Conservation (phyloP, 495 filamentous ascomycete genomes). For the Xylona heveae region DNA sequence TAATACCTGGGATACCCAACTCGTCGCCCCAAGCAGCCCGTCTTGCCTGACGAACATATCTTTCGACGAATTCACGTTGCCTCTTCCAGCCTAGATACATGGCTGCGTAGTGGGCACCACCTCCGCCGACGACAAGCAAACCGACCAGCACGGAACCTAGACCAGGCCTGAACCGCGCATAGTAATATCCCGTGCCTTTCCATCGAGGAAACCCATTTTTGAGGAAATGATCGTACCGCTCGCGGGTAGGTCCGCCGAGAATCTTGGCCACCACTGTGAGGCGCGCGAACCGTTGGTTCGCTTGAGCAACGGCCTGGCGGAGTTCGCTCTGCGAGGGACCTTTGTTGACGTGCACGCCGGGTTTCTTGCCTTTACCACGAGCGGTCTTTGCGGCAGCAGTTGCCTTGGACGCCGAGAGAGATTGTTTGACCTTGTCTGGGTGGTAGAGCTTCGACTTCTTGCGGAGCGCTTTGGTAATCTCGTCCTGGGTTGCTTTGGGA, state of each 20-base stretch:
- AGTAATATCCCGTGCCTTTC: slow-evolving; percentile 97
- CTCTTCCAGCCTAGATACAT: slow-evolving; percentile 70
- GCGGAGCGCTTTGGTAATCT: slow-evolving; percentile 83
- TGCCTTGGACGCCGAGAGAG: slow-evolving; percentile 50
- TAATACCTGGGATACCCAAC: slow-evolving; percentile 36
- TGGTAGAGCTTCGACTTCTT: slow-evolving; percentile 66
- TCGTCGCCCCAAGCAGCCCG: slow-evolving; percentile 78
- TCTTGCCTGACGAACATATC: slow-evolving; percentile 79
- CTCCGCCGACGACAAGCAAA: slow-evolving; percentile 67
- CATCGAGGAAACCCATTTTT: slow-evolving; percentile 85
- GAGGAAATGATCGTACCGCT: slow-evolving; percentile 91
- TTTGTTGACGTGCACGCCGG: slow-evolving; percentile 45
- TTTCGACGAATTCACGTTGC: slow-evolving; percentile 71
- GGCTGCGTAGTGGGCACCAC: slow-evolving; percentile 64
- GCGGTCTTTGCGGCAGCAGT: slow-evolving; percentile 31
- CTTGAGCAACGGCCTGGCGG: slow-evolving; percentile 50
- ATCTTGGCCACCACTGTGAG: slow-evolving; percentile 68
- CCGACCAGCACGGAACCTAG: slow-evolving; percentile 65
- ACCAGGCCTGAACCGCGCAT: slow-evolving; percentile 76
- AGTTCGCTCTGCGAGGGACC: slow-evolving; percentile 52
- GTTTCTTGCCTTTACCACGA: slow-evolving; percentile 28
- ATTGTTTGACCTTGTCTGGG: slow-evolving; percentile 84
- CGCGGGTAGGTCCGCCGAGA: slow-evolving; percentile 54
- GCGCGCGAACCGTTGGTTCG: slow-evolving; percentile 58
- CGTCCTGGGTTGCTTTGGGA: slow-evolving; percentile 56